Evolutionary conservation across 768 basidiomycete species (phyloP).

Genomic region (Lactarius hatsudake): DNA sequence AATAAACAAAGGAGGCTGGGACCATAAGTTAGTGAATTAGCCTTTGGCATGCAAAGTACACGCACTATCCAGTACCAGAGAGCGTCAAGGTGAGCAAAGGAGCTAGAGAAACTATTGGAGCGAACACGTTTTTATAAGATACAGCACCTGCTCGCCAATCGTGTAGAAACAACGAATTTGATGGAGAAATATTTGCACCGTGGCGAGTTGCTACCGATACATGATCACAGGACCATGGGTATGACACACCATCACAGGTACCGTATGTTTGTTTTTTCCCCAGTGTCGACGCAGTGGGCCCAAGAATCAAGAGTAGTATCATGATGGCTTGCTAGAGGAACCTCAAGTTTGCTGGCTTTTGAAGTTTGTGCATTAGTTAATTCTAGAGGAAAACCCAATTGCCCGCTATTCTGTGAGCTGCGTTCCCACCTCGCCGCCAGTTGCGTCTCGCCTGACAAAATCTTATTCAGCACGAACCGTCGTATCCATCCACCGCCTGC

Average conservation of each 20-base stretch:
- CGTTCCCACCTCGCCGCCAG: background rate
- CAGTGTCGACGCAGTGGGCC: background rate
- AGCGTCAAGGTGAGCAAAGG: background rate
- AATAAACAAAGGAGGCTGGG: background rate
- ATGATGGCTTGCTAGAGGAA: background rate
- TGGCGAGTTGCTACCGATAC: background rate
- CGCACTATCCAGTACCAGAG: slow-evolving; percentile 17
- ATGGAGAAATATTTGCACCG: background rate
- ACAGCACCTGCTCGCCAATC: background rate
- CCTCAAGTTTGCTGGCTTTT: background rate
- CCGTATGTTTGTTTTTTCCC: background rate
- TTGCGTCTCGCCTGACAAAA: background rate
- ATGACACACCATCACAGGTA: background rate
- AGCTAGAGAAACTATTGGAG: background rate
- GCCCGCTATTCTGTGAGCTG: background rate
- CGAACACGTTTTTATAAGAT: background rate
- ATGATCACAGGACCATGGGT: background rate
- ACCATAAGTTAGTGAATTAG: background rate
- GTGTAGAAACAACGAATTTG: background rate
- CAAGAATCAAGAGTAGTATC: background rate
- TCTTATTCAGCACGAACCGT: background rate
- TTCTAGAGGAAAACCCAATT: background rate
- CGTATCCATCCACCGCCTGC: background rate
- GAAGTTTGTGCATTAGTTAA: background rate
- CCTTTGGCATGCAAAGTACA: background rate